Base-by-base conservation (phyloP, 2,329 filamentous ascomycete species). In the Cephalotrichum gorgonifer region DNA sequence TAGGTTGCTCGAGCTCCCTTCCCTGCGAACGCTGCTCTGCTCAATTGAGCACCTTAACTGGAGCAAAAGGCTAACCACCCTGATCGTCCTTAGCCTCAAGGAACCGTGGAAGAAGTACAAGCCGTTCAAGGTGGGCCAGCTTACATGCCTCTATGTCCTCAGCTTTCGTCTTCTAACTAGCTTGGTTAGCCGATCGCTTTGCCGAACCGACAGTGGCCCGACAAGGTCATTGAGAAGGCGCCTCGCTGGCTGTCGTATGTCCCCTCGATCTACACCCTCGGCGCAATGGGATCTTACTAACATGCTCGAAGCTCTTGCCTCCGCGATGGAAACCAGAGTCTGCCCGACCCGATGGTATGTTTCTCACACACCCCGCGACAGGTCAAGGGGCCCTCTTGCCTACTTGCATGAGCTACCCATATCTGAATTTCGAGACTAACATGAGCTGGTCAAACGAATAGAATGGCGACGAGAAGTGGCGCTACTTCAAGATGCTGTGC, bases 391-490 rank as follows among this genome's bases (percentile, higher is more conserved):
- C n/a, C n/a, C 31, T 54, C 23, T 25, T 15, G 27, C 20, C 38
- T 7, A 14, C 23, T 22, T 23, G 20, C 17, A 5, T 22, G 15
- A 17, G 22, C 27, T 6, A 27, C 15, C 14, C 33, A 45, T 12
- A n/a, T 5, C 35, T 11, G 35, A n/a, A 31, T 7, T 27, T 4
- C 11, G 35, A 26, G 12, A 35, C 44, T 46, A 14, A 46, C 44
- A 12, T 26, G 17, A 4, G 38, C 53, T 56, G 49, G 56, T 43
- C 43, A 33, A 39, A 48, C 17, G 45, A 26, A 54, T 59, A 93
- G 88, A 93, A 88, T 62, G 88, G 88, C 57, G 88, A 95, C 44
- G 89, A 96, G 74, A 97, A 97, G 71, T 93, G 86, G 81, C 75
- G 76, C 53, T 97, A 90, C 75, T 97, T 97, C 75, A 83, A 90